These are phyloP conservation scores for Geosmithia putterillii DNA, from an alignment of 2,329 filamentous ascomycete species.

Conservation along the genomic window DNA sequence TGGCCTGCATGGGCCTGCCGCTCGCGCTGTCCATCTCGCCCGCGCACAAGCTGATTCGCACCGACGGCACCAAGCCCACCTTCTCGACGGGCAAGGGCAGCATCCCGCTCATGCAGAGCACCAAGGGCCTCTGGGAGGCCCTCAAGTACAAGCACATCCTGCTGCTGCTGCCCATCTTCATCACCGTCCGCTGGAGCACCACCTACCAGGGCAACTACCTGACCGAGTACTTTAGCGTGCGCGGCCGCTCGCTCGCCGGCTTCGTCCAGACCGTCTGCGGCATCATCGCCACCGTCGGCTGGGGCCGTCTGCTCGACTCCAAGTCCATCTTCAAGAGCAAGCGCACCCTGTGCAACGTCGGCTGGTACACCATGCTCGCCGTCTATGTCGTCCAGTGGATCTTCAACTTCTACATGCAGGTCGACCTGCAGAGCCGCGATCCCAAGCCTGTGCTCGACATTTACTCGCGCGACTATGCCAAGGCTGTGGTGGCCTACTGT, in stretches of 20 bases:
- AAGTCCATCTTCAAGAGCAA: background rate
- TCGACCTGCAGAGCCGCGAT: background rate
- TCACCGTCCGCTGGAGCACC: constrained; percentile 8
- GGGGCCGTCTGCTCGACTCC: background rate
- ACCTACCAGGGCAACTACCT: constrained; percentile 9
- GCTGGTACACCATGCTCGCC: background rate
- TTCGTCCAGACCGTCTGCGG: background rate
- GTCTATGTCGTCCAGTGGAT: background rate
- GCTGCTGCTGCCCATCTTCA: constrained; percentile 6
- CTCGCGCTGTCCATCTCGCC: constrained; percentile 29
- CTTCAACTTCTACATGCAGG: constrained; percentile 1
- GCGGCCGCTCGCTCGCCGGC: constrained; percentile 9
- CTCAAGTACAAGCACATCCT: constrained; percentile 4
- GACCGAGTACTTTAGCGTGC: constrained; percentile 6
- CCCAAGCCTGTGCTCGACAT: background rate
- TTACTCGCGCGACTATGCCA: background rate
- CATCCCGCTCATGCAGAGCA: background rate
- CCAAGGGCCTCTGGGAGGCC: constrained; percentile 3
- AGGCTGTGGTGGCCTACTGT: background rate
- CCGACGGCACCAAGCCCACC: constrained; percentile 13
- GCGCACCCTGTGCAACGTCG: background rate
- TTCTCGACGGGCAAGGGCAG: background rate
- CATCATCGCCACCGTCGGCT: background rate
- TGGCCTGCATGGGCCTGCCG: constrained; percentile 31
- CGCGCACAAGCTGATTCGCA: constrained; percentile 28